Conservation (phyloP, 495 filamentous ascomycete species). For the Hypoxylon fuscum region DNA sequence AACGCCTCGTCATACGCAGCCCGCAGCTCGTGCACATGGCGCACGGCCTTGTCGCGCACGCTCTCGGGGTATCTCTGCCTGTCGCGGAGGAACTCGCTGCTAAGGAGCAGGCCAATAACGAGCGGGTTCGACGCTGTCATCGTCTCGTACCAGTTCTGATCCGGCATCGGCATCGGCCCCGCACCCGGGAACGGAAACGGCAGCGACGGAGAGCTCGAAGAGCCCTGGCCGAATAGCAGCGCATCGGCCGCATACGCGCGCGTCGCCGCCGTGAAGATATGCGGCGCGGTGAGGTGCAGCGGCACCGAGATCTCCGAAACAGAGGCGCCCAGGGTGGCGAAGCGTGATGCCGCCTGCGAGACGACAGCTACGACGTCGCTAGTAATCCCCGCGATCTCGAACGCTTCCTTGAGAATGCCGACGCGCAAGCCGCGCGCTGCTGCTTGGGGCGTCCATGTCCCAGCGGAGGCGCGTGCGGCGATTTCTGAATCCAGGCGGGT, state of each 20-base stretch:
- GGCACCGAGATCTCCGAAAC: slow-evolving; percentile 59
- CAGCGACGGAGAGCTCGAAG: slow-evolving; percentile 44
- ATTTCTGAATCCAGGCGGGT: slow-evolving; percentile 39
- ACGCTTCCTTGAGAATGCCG: slow-evolving; percentile 56
- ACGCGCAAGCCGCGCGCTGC: slow-evolving; percentile 51
- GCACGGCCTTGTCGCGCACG: slow-evolving; percentile 52
- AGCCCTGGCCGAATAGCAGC: slow-evolving; percentile 28
- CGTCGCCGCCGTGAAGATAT: slow-evolving; percentile 59
- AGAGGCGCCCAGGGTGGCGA: slow-evolving; percentile 53
- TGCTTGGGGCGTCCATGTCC: slow-evolving; percentile 31
- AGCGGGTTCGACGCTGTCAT: slow-evolving; percentile 47
- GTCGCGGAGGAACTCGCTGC: slow-evolving; percentile 43
- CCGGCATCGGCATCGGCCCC: slow-evolving; percentile 29
- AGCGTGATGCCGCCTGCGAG: slow-evolving; percentile 48
- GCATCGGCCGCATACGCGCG: slow-evolving; percentile 47
- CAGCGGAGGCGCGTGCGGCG: slow-evolving; percentile 34
- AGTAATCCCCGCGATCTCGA: slow-evolving; percentile 48
- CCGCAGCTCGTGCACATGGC: slow-evolving; percentile 53
- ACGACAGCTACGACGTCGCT: slow-evolving; percentile 47
- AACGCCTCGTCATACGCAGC: slow-evolving; percentile 57
- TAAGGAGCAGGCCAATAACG: slow-evolving; percentile 46
- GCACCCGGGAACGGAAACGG: slow-evolving; percentile 34
- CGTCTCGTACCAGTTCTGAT: slow-evolving; percentile 47
- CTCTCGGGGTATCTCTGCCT: slow-evolving; percentile 31
- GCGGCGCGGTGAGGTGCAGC: slow-evolving; percentile 55